Base-by-base conservation (phyloP, 2,329 filamentous ascomycete species). In the Trichothecium sympodiale region DNA sequence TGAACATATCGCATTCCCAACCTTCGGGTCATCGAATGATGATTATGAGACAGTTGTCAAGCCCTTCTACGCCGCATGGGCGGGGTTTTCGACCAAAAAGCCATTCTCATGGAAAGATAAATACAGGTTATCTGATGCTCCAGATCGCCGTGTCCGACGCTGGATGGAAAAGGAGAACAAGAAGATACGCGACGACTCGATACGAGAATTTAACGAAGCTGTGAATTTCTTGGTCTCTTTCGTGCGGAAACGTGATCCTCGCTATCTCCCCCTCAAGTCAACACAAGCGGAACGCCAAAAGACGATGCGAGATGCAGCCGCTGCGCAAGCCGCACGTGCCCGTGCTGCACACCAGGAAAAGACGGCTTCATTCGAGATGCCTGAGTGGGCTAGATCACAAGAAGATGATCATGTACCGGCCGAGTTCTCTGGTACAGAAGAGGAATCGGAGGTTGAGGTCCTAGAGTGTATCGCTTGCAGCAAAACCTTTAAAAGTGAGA, bases 101-200 rank as follows among this genome's bases (percentile, higher is more conserved):
- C 77, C 74, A 0, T 98, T 94, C 54, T 69, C 82, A 2, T 98
- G 91, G 89, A 83, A 80, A 53, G 88, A 98, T 53, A 71, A 76
- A 41, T 91, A 93, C 59, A 73, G 82, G 34, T 69, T 87, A 15
- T 80, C 82, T 0, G 87, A 95, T 47, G 89, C 87, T 2, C 86
- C 87, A 2, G 89, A 98, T 58, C 77, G 91, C 34, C 75, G 81
- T 27, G 69, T 85, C 13, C 77, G 89, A 35, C 75, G 91, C 23
- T 51, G 85, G 28, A 94, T 96, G 79, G 91, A 96, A 53, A 95
- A 94, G 57, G 89, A 95, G 54, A 98, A 98, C 56, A 83, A 79
- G 47, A 83, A 82, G 43, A 60, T 81, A 17, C 74, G 91, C 35
- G 88, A 95, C 15, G 83, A 89, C 36, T 86, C 78, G 3, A 74